Evolutionary conservation across 129 eudicot genomes (phyloP).

Genomic region (Centella asiatica): DNA sequence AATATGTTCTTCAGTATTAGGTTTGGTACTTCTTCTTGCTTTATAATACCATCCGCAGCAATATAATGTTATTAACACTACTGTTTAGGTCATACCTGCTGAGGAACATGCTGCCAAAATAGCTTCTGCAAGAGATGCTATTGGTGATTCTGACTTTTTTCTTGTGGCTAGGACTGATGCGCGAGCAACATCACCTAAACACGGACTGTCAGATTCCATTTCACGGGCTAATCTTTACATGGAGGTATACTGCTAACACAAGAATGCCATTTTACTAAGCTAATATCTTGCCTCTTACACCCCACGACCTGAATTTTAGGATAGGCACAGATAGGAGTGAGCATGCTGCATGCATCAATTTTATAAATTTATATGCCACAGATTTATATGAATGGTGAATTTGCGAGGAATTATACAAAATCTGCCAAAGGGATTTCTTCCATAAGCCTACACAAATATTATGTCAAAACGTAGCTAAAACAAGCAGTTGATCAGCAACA

Average conservation of each 20-base stretch:
- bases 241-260: slow-evolving; percentile 2
- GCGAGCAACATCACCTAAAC: slow-evolving; percentile 2
- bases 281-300: not conserved
- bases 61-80: not conserved
- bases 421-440: no score
- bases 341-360: no score
- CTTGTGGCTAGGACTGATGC: slow-evolving; percentile 23
- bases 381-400: no score
- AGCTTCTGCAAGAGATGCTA: slow-evolving; percentile 11
- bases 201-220: slow-evolving; percentile 14
- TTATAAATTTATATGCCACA: no score
- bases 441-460: no score
- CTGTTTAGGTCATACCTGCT: slow-evolving; percentile 6
- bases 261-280: not conserved
- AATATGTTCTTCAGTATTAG: not conserved
- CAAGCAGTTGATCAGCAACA: no score
- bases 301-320: no score
- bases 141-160: slow-evolving; percentile 16
- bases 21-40: not conserved
- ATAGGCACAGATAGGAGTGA: no score
- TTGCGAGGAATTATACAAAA: no score
- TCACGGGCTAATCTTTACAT: slow-evolving; percentile 17
- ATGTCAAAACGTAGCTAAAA: no score
- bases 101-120: slow-evolving; percentile 13
- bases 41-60: no score